These are phyloP conservation scores for Psilocybe tampanensis DNA, from an alignment of 768 basidiomycete species.

Conservation along the genomic window DNA sequence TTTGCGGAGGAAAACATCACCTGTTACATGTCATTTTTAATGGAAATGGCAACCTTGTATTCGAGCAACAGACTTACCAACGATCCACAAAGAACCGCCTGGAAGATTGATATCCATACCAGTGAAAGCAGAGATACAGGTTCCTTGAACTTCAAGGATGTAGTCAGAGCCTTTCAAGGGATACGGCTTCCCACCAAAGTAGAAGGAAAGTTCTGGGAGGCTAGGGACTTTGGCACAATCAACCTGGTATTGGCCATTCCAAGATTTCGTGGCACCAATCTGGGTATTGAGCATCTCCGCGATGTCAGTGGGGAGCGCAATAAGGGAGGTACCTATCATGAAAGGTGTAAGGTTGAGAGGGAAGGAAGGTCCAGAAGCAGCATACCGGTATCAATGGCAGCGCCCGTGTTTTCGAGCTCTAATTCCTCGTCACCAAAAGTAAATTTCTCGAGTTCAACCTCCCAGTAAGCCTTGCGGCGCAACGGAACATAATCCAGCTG, in stretches of 20 bases:
- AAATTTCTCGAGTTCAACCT: slow-evolving; percentile 91
- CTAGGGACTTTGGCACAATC: slow-evolving; percentile 84
- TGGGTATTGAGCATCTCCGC: slow-evolving; percentile 97
- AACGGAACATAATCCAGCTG: slow-evolving; percentile 86
- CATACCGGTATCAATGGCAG: slow-evolving; percentile 86
- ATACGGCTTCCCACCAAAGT: slow-evolving; percentile 81
- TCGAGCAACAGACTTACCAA: slow-evolving; percentile 53
- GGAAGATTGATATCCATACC: slow-evolving; percentile 89
- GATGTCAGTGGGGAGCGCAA: slow-evolving; percentile 90
- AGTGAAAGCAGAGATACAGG: slow-evolving; percentile 93
- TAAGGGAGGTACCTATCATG: slow-evolving; percentile 85
- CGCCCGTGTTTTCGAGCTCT: slow-evolving; percentile 92
- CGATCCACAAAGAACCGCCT: slow-evolving; percentile 82
- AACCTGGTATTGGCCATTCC: slow-evolving; percentile 95
- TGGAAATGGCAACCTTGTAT: not conserved
- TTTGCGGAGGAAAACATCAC: slow-evolving; percentile 90
- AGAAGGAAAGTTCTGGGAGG: slow-evolving; percentile 85
- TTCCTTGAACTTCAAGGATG: slow-evolving; percentile 86
- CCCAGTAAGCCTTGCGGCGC: slow-evolving; percentile 97
- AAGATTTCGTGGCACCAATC: slow-evolving; percentile 92
- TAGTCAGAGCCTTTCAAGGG: slow-evolving; percentile 85
- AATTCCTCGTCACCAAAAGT: slow-evolving; percentile 84
- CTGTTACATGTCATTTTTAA: slow-evolving; percentile 31
- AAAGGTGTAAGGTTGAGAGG: slow-evolving; percentile 10
- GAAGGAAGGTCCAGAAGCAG: not conserved